phyloP scores from a whole-genome alignment of 208 protist species.

The Blechomonas ayalai region DNA sequence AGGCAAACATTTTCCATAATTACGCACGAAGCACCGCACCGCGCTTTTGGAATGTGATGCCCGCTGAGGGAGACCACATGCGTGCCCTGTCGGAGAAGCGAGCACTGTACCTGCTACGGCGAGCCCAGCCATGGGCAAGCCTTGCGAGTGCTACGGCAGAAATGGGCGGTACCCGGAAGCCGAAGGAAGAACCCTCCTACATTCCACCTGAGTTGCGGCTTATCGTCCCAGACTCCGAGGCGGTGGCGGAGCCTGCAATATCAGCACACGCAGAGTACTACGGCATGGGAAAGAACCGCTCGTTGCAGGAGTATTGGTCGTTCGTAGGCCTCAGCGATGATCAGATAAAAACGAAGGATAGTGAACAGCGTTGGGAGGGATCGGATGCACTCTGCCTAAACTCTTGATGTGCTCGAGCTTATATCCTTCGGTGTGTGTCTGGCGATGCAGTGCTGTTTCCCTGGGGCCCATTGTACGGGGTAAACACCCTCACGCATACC shows the following conservation, averaged over 20 bases:
- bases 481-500: too few relatives aligned
- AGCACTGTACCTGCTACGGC: constrained; percentile 41
- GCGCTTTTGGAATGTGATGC: constrained; percentile 31
- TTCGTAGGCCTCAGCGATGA: constrained; percentile 53
- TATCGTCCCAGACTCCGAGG: constrained; percentile 27
- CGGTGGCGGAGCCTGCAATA: constrained; percentile 19
- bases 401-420: not conserved
- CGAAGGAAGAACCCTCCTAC: constrained; percentile 10
- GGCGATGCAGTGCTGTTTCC: too few relatives aligned
- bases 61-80: not conserved
- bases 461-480: too few relatives aligned
- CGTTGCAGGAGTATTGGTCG: constrained; percentile 55
- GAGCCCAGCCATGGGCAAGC: constrained; percentile 30
- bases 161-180: constrained; percentile 2
- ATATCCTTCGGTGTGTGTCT: too few relatives aligned
- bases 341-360: constrained; percentile 46
- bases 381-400: constrained; percentile 27
- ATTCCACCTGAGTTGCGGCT: constrained; percentile 20
- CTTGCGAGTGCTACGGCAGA: constrained; percentile 4
- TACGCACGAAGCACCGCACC: constrained; percentile 49
- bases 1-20: constrained; percentile 75
- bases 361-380: constrained; percentile 53
- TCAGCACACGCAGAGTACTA: constrained; percentile 25
- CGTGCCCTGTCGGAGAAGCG: constrained; percentile 18
- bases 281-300: constrained; percentile 42